Conservation (phyloP, 306 rosid species). For the Parietaria judaica region DNA sequence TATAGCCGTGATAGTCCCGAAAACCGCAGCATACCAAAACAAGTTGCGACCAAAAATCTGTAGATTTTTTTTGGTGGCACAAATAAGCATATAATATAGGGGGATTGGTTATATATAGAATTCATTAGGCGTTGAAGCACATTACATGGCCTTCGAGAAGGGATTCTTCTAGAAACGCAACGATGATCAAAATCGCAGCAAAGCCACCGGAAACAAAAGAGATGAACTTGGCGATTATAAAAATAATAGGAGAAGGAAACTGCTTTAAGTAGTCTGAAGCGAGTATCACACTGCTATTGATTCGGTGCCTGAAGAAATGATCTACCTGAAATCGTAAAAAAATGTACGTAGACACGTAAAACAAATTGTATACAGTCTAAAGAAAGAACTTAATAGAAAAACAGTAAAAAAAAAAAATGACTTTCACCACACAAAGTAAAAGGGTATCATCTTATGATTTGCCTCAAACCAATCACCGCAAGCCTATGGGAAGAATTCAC, state of each 20-base stretch:
- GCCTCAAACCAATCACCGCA: no score
- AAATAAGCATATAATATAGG: constrained; percentile 1
- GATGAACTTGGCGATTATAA: constrained; percentile 76
- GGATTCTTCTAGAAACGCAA: constrained; percentile 87
- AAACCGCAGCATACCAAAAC: constrained; percentile 94
- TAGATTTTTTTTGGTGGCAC: background rate
- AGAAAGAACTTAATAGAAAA: background rate
- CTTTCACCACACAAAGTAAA: background rate
- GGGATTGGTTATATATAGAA: background rate
- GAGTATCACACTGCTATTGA: constrained; percentile 67
- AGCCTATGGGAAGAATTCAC: no score
- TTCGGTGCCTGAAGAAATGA: constrained; percentile 88
- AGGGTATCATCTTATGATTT: no score
- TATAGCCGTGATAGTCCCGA: constrained; percentile 81
- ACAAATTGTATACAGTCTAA: background rate
- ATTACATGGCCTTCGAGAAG: constrained; percentile 95
- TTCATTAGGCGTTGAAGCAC: constrained; percentile 10
- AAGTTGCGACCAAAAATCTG: constrained; percentile 93
- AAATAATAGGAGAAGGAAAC: constrained; percentile 85
- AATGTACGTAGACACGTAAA: constrained; percentile 2
- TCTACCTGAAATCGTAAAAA: constrained; percentile 52
- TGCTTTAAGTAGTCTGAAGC: constrained; percentile 84
- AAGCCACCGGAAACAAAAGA: constrained; percentile 89
- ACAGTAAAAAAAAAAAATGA: background rate
- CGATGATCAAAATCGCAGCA: constrained; percentile 82